Evolutionary conservation across 1,284 basidiomycete species (phyloP).

Genomic region (Hymenochaete sp.): DNA sequence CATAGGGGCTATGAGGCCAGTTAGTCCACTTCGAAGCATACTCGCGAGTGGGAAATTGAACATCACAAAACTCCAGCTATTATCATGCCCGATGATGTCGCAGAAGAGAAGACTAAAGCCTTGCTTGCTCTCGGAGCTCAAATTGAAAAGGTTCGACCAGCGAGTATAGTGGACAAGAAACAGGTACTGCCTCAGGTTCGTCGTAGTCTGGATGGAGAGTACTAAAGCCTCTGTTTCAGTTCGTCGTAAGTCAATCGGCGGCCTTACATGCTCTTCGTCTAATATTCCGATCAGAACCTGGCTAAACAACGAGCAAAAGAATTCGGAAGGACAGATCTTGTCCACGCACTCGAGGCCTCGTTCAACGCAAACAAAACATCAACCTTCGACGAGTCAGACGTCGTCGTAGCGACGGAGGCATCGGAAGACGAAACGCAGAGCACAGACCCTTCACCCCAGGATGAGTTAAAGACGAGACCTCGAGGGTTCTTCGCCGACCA

Average conservation of each 20-base stretch:
- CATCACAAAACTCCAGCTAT: slow-evolving; percentile 45
- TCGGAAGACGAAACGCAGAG: slow-evolving; percentile 34
- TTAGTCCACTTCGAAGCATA: slow-evolving; percentile 29
- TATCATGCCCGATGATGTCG: slow-evolving; percentile 91
- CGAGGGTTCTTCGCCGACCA: slow-evolving; percentile 90
- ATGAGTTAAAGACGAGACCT: slow-evolving; percentile 42
- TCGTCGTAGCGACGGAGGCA: slow-evolving; percentile 51
- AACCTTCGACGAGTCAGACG: slow-evolving; percentile 33
- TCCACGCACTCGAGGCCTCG: slow-evolving; percentile 23
- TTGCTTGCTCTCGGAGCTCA: slow-evolving; percentile 80
- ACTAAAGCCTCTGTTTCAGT: slow-evolving; percentile 7
- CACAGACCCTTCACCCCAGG: slow-evolving; percentile 28
- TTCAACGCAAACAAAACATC: slow-evolving; percentile 23
- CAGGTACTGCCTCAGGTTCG: slow-evolving; percentile 46
- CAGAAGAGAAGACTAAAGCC: slow-evolving; percentile 83
- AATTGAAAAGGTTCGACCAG: slow-evolving; percentile 78
- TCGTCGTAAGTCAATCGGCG: slow-evolving; percentile 4
- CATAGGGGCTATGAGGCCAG: slow-evolving; percentile 69
- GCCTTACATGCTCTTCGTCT: not conserved
- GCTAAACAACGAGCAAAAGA: slow-evolving; percentile 67
- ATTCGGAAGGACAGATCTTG: slow-evolving; percentile 49
- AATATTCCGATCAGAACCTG: slow-evolving; percentile 46
- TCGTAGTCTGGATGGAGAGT: slow-evolving; percentile 35
- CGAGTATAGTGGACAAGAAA: slow-evolving; percentile 90
- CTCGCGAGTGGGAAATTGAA: not conserved